Conservation (phyloP, 176 grass and related monocot genomes). For the Oryza meyeriana region DNA sequence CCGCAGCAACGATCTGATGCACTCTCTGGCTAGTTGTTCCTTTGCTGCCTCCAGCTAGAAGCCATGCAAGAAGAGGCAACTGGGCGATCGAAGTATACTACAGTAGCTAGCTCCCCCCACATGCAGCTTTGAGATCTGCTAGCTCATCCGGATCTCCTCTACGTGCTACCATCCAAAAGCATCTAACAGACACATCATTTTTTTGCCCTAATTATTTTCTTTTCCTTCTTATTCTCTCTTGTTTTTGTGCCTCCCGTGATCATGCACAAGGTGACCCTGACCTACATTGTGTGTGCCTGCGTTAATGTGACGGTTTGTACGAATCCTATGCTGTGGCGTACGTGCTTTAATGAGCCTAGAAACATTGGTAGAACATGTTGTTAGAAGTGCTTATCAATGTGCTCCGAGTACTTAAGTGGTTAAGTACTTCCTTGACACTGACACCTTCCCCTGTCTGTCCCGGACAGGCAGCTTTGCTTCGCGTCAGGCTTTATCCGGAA, state of each 20-base stretch:
- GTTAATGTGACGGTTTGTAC: not conserved
- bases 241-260: not conserved
- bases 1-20: not conserved
- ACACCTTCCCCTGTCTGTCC: conserved; percentile 11
- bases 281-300: not conserved
- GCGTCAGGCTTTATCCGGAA: conserved; percentile 13
- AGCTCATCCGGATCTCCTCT: conserved; percentile 42
- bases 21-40: not conserved
- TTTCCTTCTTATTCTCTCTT: not conserved
- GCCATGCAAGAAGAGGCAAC: conserved; percentile 18
- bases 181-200: conserved; percentile 28
- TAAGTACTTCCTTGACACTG: not conserved
- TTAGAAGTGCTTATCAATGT: not conserved
- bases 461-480: conserved; percentile 12
- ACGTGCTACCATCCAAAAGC: conserved; percentile 35
- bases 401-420: not conserved
- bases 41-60: conserved; percentile 13
- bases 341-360: not conserved
- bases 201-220: not conserved
- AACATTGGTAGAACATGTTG: not conserved
- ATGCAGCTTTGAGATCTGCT: conserved; percentile 41
- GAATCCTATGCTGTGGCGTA: conserved; percentile 11
- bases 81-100: not conserved
- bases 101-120: conserved; percentile 16
- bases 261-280: not conserved